Conservation (phyloP, 257 asterid genomes). For the Penstemon newberryi region DNA sequence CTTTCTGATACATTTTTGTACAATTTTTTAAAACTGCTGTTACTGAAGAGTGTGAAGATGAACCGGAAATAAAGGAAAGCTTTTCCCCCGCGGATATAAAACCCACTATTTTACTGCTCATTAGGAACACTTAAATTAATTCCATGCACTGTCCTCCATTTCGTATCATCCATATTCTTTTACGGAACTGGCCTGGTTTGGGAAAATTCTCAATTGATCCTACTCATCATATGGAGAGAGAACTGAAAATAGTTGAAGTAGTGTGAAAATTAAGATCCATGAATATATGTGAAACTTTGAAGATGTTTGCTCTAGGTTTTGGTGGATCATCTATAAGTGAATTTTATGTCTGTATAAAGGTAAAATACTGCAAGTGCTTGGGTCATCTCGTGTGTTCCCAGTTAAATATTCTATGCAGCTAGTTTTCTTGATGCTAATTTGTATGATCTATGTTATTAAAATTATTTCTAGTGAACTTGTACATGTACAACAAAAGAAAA, state of each 20-base stretch:
- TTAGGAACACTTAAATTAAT: not conserved
- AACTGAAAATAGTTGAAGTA: not conserved
- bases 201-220: conserved; percentile 3
- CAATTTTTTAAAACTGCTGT: too few relatives aligned
- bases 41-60: too few relatives aligned
- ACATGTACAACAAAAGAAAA: not conserved
- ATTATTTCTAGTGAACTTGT: not conserved
- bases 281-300: too few relatives aligned
- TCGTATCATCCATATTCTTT: not conserved
- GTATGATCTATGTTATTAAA: conserved; percentile 9
- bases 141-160: not conserved
- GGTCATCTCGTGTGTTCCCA: not conserved
- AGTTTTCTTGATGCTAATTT: conserved; percentile 3
- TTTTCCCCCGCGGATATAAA: too few relatives aligned
- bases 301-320: too few relatives aligned
- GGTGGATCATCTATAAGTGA: too few relatives aligned
- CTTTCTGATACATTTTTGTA: too few relatives aligned
- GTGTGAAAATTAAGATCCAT: not conserved
- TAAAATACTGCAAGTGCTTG: not conserved
- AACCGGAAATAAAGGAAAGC: too few relatives aligned
- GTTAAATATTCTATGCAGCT: not conserved
- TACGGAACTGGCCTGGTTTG: not conserved
- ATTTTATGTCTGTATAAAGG: not conserved
- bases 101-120: not conserved
- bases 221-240: not conserved